phyloP scores from a whole-genome alignment of 192 early-diverging fungal species.

The Backusella mclennaniae region DNA sequence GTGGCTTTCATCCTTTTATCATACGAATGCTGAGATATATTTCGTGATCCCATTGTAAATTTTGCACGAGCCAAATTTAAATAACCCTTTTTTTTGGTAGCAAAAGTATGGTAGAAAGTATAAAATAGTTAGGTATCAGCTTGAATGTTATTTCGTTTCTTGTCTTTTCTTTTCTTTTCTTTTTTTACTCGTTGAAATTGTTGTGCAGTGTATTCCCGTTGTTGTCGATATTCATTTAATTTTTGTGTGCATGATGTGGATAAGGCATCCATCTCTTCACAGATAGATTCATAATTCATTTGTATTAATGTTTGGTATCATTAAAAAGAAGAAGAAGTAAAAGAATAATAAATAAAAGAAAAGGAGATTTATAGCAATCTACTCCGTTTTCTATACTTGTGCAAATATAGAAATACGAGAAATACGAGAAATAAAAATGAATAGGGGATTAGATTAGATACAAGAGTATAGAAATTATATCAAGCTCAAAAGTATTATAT shows the following conservation, averaged over 20 bases:
- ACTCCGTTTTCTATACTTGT: too few relatives aligned
- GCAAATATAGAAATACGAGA: too few relatives aligned
- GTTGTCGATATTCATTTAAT: conserved; percentile 20
- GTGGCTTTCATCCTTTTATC: conserved; percentile 44
- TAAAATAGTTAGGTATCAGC: neutral
- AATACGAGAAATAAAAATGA: too few relatives aligned
- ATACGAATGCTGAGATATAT: conserved; percentile 33
- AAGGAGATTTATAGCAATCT: neutral
- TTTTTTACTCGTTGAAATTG: conserved; percentile 27
- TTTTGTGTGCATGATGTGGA: conserved; percentile 14
- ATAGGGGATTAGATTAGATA: too few relatives aligned
- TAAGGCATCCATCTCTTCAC: conserved; percentile 14
- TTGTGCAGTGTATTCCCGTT: conserved; percentile 18
- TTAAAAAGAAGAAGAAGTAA: neutral
- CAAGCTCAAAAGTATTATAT: too few relatives aligned
- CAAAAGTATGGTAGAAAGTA: neutral
- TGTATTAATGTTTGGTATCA: neutral
- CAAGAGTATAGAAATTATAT: too few relatives aligned
- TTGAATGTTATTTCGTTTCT: neutral
- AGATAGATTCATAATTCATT: conserved; percentile 19
- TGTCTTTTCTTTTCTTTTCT: neutral
- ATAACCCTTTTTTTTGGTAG: conserved; percentile 26
- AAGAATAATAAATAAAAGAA: neutral
- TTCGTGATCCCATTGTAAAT: conserved; percentile 42
- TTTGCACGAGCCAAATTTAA: conserved; percentile 44